These are phyloP conservation scores for Pestalotiopsis sp. DNA, from an alignment of 2,329 filamentous ascomycete genomes.

Conservation along the genomic window DNA sequence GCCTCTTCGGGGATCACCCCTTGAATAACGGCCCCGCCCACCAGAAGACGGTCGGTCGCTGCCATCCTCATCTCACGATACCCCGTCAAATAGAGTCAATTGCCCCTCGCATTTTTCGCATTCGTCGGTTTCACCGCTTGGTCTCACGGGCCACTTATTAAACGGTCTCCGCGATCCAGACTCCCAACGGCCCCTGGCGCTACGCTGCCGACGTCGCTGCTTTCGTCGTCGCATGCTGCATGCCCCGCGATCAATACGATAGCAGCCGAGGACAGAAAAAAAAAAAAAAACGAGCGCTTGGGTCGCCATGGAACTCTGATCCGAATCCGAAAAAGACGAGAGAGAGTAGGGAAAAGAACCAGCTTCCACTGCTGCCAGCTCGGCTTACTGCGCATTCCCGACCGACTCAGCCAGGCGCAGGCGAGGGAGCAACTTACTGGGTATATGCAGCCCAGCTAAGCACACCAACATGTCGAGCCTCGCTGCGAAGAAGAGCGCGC, in stretches of 20 bases:
- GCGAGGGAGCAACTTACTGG: background rate
- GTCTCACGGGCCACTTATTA: background rate
- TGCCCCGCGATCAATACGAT: background rate
- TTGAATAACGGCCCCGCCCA: background rate
- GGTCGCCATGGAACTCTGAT: background rate
- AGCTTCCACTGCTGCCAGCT: background rate
- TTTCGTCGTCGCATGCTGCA: background rate
- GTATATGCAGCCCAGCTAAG: background rate
- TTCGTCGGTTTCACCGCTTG: background rate
- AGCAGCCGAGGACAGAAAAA: background rate
- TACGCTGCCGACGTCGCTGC: background rate
- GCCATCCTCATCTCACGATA: constrained; percentile 1
- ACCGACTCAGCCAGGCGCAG: background rate
- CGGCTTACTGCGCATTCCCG: background rate
- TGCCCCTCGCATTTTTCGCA: constrained; percentile 1
- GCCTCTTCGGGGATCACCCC: background rate
- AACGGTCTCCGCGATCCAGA: background rate
- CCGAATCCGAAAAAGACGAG: background rate
- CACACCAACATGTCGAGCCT: background rate
- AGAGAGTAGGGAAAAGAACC: background rate
- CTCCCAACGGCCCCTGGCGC: background rate
- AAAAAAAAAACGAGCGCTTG: background rate
- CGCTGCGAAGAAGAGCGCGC: background rate
- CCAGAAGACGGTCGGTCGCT: background rate
- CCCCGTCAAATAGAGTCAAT: background rate